phyloP scores from a whole-genome alignment of 306 rosid genomes.

The Prunus padus region DNA sequence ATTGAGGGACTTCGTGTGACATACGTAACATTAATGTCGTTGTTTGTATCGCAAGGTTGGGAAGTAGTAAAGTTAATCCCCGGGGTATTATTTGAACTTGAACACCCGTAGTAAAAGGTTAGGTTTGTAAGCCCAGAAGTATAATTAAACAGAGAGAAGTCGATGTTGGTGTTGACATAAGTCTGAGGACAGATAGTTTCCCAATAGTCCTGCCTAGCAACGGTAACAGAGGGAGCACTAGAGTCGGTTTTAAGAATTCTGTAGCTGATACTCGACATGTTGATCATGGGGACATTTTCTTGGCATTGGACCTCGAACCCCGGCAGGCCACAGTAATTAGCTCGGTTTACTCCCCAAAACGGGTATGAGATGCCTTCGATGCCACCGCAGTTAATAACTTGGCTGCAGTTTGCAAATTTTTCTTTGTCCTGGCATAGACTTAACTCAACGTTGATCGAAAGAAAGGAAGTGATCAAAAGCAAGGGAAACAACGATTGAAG shows the following conservation, averaged over 20 bases:
- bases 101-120: not conserved
- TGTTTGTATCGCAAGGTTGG: too few relatives aligned
- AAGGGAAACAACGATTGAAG: not conserved
- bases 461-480: not conserved
- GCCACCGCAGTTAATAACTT: not conserved
- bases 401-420: not conserved
- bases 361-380: constrained; percentile 9
- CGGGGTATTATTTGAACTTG: too few relatives aligned
- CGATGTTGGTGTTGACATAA: not conserved
- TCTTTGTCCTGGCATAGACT: not conserved
- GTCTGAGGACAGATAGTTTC: rapidly evolving
- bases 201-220: constrained; percentile 19
- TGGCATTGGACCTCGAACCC: not conserved
- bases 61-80: too few relatives aligned
- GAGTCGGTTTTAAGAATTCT: not conserved
- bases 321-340: constrained; percentile 18
- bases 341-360: constrained; percentile 22
- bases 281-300: not conserved
- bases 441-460: not conserved
- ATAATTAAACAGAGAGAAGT: not conserved
- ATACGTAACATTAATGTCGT: too few relatives aligned
- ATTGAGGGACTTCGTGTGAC: too few relatives aligned
- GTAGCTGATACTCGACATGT: not conserved
- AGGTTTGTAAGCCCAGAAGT: not conserved
- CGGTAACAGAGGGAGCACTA: not conserved